A percentile compares a stretch with the other conserved stretches of the same genome.
These are phyloP conservation scores for Sphaerulina musiva DNA, from an alignment of 2,329 filamentous ascomycete species.

Conservation along the genomic window DNA sequence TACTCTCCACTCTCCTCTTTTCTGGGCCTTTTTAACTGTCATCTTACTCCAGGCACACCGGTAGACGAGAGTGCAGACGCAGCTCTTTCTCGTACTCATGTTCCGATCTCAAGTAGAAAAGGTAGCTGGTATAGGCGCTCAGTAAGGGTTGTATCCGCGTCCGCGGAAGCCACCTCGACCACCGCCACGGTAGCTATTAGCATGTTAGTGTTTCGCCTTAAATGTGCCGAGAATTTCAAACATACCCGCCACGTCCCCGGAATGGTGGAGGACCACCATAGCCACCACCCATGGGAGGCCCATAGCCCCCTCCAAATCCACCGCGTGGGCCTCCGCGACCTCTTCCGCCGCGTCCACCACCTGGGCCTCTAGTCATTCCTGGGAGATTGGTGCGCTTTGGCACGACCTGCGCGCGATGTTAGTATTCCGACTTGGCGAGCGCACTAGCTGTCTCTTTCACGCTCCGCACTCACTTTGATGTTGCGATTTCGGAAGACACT, in stretches of 20 bases:
- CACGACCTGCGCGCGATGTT: slow-evolving; percentile 53
- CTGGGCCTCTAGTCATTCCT: slow-evolving; percentile 82
- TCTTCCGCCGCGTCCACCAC: slow-evolving; percentile 46
- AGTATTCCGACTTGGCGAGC: slow-evolving; percentile 3
- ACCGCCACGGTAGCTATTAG: slow-evolving; percentile 32
- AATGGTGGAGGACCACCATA: slow-evolving; percentile 11
- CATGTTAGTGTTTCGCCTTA: slow-evolving; percentile 4
- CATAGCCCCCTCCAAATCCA: slow-evolving; percentile 40
- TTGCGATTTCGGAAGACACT: slow-evolving; percentile 91
- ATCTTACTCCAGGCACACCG: neutral
- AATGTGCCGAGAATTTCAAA: neutral
- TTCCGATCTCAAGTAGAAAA: neutral
- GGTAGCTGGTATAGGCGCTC: slow-evolving; percentile 21
- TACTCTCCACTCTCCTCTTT: neutral
- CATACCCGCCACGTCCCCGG: slow-evolving; percentile 6
- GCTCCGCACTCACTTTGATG: slow-evolving; percentile 67
- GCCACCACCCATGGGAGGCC: slow-evolving; percentile 20
- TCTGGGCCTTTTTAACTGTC: neutral
- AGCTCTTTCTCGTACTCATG: neutral
- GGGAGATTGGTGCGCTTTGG: slow-evolving; percentile 96
- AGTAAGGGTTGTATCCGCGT: slow-evolving; percentile 33
- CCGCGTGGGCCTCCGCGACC: slow-evolving; percentile 47
- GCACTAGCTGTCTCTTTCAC: neutral
- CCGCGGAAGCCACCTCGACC: slow-evolving; percentile 30
- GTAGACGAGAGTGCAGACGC: neutral